Conservation (phyloP, 2,329 filamentous ascomycete species). For the Ceratocystiopsis brevicomis region DNA sequence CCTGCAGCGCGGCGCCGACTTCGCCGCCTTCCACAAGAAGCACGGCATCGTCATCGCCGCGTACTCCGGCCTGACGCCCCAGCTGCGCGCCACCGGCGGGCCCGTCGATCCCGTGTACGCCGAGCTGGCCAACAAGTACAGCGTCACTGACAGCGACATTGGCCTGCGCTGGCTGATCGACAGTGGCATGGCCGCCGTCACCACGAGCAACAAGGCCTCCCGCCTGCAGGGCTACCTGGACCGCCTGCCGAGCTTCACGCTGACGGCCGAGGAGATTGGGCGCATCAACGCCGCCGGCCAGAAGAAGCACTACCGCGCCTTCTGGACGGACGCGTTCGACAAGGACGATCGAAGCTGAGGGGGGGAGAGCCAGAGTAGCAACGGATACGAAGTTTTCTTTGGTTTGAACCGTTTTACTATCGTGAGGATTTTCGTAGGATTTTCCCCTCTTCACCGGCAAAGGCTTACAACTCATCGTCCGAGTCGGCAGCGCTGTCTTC, state of each 20-base stretch:
- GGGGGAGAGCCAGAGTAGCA: not conserved
- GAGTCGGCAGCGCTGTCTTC: conserved; percentile 31
- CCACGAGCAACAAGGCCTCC: conserved; percentile 39
- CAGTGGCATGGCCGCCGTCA: conserved; percentile 37
- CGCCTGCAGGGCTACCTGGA: conserved; percentile 35
- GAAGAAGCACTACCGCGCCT: conserved; percentile 42
- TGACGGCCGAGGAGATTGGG: conserved; percentile 38
- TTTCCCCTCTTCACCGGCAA: not conserved
- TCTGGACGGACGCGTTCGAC: conserved; percentile 35
- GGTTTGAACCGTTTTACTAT: no score
- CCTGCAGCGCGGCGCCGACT: conserved; percentile 38
- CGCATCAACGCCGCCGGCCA: conserved; percentile 35
- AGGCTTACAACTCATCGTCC: conserved; percentile 33
- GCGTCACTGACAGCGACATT: conserved; percentile 34
- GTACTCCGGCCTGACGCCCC: conserved; percentile 36
- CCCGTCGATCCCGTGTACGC: conserved; percentile 33
- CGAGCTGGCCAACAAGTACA: conserved; percentile 36
- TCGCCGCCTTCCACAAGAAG: conserved; percentile 37
- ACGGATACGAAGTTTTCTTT: not conserved
- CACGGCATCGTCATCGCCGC: conserved; percentile 37
- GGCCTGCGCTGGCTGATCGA: conserved; percentile 42
- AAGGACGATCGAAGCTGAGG: conserved; percentile 24
- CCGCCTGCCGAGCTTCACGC: conserved; percentile 34
- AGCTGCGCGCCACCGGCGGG: conserved; percentile 29
- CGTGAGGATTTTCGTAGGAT: not conserved